These are phyloP conservation scores for Nematodospora valgi DNA, from an alignment of 805 yeast species.

Conservation along the genomic window DNA sequence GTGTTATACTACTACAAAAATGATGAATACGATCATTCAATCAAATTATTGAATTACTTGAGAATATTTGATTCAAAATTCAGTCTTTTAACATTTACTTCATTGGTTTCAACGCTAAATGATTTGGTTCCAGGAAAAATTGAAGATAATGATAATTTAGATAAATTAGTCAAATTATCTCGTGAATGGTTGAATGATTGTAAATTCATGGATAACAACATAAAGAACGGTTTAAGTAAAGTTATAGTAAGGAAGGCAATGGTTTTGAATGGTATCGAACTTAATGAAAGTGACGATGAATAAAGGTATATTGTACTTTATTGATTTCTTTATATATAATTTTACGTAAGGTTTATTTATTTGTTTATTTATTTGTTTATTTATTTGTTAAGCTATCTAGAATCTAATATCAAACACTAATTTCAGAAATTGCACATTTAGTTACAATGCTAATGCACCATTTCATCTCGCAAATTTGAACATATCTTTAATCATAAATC, in stretches of 20 bases:
- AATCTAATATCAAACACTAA: too few relatives aligned
- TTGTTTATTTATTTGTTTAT: background rate
- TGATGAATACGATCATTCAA: slow-evolving; percentile 17
- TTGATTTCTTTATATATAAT: background rate
- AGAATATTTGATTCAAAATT: slow-evolving; percentile 15
- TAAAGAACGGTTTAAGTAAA: slow-evolving; percentile 21
- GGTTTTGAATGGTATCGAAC: slow-evolving; percentile 25
- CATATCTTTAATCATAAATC: too few relatives aligned
- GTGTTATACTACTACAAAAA: slow-evolving; percentile 18
- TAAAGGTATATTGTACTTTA: too few relatives aligned
- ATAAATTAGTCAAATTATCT: slow-evolving; percentile 21
- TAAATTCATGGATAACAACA: slow-evolving; percentile 6
- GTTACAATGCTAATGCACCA: too few relatives aligned
- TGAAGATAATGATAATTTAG: slow-evolving; percentile 24
- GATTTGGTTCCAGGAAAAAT: slow-evolving; percentile 14
- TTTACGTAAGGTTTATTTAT: slow-evolving; percentile 1
- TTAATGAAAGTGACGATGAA: slow-evolving; percentile 9
- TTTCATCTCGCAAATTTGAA: too few relatives aligned
- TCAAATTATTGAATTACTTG: slow-evolving; percentile 23
- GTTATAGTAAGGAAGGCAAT: slow-evolving; percentile 31
- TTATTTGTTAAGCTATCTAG: too few relatives aligned
- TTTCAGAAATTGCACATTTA: too few relatives aligned
- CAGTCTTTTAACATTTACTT: slow-evolving; percentile 31
- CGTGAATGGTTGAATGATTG: slow-evolving; percentile 27
- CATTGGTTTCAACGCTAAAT: slow-evolving; percentile 22